Evolutionary conservation across 352 stramenopile genomes (phyloP).

Genomic region (Pythium dissotocum): DNA sequence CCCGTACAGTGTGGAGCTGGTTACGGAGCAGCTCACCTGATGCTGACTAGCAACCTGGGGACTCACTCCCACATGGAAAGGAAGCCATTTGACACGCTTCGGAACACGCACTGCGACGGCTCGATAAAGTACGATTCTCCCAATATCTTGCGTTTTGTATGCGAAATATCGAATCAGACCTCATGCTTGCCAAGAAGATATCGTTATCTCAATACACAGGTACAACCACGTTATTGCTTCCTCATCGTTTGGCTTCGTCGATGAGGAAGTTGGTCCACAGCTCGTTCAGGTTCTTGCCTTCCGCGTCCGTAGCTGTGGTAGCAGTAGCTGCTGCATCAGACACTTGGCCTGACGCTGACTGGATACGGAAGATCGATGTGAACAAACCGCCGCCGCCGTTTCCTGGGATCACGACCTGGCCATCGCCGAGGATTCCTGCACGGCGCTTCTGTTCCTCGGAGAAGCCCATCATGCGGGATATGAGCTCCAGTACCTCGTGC

Average conservation of each 20-base stretch:
- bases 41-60: conserved; percentile 5
- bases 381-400: conserved; percentile 70
- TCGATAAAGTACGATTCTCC: conserved; percentile 16
- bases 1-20: background rate
- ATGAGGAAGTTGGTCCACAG: conserved; percentile 74
- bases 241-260: conserved; percentile 41
- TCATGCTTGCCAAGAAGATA: background rate
- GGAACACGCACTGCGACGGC: background rate
- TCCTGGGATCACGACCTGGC: conserved; percentile 44
- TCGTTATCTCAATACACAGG: background rate
- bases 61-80: conserved; percentile 19
- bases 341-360: background rate
- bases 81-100: conserved; percentile 30
- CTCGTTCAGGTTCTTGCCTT: conserved; percentile 72
- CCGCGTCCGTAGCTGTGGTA: conserved; percentile 18
- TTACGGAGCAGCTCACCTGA: background rate
- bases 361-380: conserved; percentile 59
- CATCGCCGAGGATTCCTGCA: conserved; percentile 40
- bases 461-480: conserved; percentile 77
- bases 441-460: conserved; percentile 69
- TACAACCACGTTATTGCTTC: background rate
- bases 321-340: conserved; percentile 8
- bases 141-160: conserved; percentile 19
- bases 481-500: conserved; percentile 65
- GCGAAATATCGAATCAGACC: background rate